A percentile compares a stretch with the other conserved stretches of the same genome.
Evolutionary conservation across 352 stramenopile genomes (phyloP).

Genomic region (Globisporangium cystogenes): DNA sequence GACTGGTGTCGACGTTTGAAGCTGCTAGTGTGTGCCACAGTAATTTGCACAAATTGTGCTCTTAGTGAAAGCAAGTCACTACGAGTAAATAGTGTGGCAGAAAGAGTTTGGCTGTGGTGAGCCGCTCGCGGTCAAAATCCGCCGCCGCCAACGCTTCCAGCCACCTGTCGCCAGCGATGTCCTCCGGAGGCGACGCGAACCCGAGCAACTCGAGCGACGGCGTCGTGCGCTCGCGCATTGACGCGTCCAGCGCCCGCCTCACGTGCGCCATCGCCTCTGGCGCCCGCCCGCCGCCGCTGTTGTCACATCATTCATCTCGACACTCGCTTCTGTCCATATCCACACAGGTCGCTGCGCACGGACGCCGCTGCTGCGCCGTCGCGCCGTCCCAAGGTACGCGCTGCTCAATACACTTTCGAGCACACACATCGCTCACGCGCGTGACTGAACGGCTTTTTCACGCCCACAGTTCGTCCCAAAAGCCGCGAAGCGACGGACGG

Average conservation of each 20-base stretch:
- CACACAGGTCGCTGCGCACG: constrained; percentile 52
- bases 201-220: constrained; percentile 27
- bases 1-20: too few relatives aligned
- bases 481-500: constrained; percentile 48
- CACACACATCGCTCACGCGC: background rate
- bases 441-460: background rate
- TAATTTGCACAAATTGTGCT: too few relatives aligned
- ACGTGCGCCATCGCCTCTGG: constrained; percentile 29
- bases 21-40: too few relatives aligned
- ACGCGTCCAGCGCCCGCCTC: constrained; percentile 60
- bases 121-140: too few relatives aligned
- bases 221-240: constrained; percentile 55
- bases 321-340: background rate
- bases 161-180: background rate
- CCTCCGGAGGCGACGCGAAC: background rate
- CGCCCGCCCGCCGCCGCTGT: background rate
- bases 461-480: constrained; percentile 67
- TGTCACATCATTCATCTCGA: background rate
- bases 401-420: background rate
- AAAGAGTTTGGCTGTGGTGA: too few relatives aligned
- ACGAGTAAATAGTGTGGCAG: too few relatives aligned
- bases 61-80: too few relatives aligned
- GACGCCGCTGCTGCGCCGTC: constrained; percentile 24
- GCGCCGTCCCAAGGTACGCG: constrained; percentile 45
- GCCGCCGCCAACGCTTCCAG: too few relatives aligned